phyloP scores from a whole-genome alignment of 306 rosid genomes.

The Cucurbita argyrosperma region DNA sequence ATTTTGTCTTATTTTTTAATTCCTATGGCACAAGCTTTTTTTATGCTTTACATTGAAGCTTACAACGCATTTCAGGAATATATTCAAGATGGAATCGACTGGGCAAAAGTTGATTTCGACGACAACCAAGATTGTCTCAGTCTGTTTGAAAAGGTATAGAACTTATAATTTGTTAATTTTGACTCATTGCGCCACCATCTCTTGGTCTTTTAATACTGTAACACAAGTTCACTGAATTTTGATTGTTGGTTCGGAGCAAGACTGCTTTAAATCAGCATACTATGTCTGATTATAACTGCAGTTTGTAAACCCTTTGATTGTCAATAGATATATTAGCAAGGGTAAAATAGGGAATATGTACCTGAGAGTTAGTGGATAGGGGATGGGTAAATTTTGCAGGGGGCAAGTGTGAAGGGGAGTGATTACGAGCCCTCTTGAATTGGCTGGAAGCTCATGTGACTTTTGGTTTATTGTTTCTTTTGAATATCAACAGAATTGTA shows the following conservation, averaged over 20 bases:
- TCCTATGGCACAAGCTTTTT: too few species aligned
- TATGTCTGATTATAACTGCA: not conserved
- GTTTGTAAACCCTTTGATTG: not conserved
- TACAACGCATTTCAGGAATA: conserved; percentile 53
- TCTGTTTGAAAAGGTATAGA: conserved; percentile 82
- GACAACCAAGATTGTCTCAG: conserved; percentile 95
- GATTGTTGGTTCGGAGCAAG: not conserved
- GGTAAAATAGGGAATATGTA: not conserved
- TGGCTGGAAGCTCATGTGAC: not conserved
- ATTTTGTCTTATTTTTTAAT: not conserved
- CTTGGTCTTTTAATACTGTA: not conserved
- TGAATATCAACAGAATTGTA: not conserved
- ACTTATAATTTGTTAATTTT: not conserved
- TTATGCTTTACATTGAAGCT: not conserved
- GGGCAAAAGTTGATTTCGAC: conserved; percentile 96
- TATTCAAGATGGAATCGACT: conserved; percentile 93
- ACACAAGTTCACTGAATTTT: not conserved
- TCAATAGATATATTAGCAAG: not conserved
- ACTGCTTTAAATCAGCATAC: not conserved
- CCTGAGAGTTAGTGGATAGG: not conserved
- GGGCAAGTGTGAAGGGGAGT: not conserved
- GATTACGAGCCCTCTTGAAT: not conserved
- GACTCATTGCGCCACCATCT: not conserved
- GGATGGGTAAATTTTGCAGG: not conserved
- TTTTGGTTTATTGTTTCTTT: not conserved